Evolutionary conservation across 257 asterid genomes (phyloP), one percentile per base, ranked within the genome.

Genomic region (Solanum tarapatanum): DNA sequence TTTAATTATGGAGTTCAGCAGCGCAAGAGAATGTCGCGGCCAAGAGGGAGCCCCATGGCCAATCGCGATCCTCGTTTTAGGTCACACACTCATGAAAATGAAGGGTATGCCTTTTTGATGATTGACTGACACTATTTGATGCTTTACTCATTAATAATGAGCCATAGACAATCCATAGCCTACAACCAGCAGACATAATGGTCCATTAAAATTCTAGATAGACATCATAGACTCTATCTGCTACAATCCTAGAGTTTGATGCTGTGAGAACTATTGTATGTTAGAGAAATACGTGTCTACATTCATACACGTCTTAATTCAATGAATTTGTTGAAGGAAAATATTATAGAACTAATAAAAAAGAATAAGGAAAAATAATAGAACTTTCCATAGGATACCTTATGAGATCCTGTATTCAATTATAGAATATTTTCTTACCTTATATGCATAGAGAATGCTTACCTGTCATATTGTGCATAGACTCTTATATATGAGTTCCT

Each of bases 31-130:
- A 94, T 96, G 97, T 92, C 95, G 84, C 93, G 97, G 32, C 97
- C 99, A 66, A 91, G 98, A 89, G 98, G 96, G 87, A 95, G 99
- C 91, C 98, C 99, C 90, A 92, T 84, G 85, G 95, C 95, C 82
- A 94, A 90, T 77, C 96, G 94, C 5, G 98, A 93, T 90, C 91
- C 91, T 36, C 98, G 94, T 85, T 90, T 88, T 90, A 93, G 94
- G 92, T 72, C 98, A 48, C 92, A 90, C 60, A 89, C 91, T 88
- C 94, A 92, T 86, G 98, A 96, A 74, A 93, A 85, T 88, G 98
- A 94, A 89, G 98, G 98, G 99, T 95, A 95, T 91, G 92, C 3
- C 70, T 88, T 86, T 86, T 89, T 84, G 33, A 60, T 88, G 84
- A 80, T 35, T 88, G 82, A 41, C 69, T 85, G 68, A 41, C 30